These are phyloP conservation scores for Gastrolobium villosum DNA, from an alignment of 306 rosid genomes.

Conservation along the genomic window DNA sequence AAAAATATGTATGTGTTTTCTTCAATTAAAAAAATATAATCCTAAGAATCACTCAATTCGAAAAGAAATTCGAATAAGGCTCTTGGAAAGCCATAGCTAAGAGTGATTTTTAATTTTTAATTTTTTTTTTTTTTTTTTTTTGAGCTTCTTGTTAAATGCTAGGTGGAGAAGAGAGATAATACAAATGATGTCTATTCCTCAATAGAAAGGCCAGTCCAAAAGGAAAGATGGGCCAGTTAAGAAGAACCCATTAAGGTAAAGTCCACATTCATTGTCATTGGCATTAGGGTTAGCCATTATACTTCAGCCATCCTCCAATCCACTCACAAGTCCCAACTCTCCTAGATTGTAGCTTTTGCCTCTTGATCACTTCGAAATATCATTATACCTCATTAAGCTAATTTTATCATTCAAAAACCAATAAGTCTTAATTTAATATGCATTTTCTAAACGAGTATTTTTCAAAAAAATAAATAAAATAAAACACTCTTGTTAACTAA, in stretches of 20 bases:
- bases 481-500: background rate
- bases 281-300: background rate
- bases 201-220: background rate
- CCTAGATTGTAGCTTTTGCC: background rate
- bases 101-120: no score
- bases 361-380: background rate
- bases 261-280: slow-evolving; percentile 4
- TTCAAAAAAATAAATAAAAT: background rate
- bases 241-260: background rate
- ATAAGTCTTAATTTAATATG: background rate
- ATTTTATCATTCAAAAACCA: background rate
- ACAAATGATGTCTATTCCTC: background rate
- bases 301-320: no score
- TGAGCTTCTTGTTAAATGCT: background rate
- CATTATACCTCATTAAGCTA: background rate
- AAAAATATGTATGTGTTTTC: no score
- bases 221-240: background rate
- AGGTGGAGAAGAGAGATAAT: background rate
- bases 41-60: no score
- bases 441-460: background rate
- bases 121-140: background rate
- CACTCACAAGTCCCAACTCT: background rate
- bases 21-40: no score
- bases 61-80: no score
- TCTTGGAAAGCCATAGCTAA: no score